These are phyloP conservation scores for Castanea mollissima DNA, from an alignment of 306 rosid genomes.

Conservation along the genomic window DNA sequence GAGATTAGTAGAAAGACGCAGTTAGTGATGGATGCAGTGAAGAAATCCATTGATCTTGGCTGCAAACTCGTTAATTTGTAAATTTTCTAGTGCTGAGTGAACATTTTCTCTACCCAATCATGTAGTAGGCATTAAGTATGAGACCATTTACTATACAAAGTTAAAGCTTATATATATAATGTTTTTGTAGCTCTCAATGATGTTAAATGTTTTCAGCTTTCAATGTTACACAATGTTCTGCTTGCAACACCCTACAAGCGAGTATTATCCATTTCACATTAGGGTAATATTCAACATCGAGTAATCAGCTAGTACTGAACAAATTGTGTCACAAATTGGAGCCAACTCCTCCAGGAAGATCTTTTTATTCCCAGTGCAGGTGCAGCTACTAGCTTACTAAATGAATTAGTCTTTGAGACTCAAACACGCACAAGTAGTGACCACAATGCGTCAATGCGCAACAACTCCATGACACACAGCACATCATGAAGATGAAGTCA, in stretches of 20 bases:
- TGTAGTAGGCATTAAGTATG: not conserved
- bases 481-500: too few relatives aligned
- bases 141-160: not conserved
- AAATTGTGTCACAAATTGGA: too few relatives aligned
- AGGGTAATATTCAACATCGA: not conserved
- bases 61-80: slow-evolving; percentile 51
- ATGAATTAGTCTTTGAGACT: too few relatives aligned
- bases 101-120: not conserved
- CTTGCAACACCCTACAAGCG: not conserved
- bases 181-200: not conserved
- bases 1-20: slow-evolving; percentile 66
- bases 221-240: not conserved
- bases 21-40: slow-evolving; percentile 66
- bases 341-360: too few relatives aligned
- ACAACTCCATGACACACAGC: too few relatives aligned
- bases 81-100: not conserved
- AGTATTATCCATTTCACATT: not conserved
- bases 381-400: too few relatives aligned
- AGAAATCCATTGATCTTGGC: slow-evolving; percentile 58
- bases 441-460: too few relatives aligned
- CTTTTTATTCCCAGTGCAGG: too few relatives aligned
- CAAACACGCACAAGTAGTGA: too few relatives aligned
- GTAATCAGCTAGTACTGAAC: not conserved
- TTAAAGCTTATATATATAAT: not conserved
- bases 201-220: not conserved